Conservation (phyloP, 352 stramenopile genomes). For the Phytophthora sp. region DNA sequence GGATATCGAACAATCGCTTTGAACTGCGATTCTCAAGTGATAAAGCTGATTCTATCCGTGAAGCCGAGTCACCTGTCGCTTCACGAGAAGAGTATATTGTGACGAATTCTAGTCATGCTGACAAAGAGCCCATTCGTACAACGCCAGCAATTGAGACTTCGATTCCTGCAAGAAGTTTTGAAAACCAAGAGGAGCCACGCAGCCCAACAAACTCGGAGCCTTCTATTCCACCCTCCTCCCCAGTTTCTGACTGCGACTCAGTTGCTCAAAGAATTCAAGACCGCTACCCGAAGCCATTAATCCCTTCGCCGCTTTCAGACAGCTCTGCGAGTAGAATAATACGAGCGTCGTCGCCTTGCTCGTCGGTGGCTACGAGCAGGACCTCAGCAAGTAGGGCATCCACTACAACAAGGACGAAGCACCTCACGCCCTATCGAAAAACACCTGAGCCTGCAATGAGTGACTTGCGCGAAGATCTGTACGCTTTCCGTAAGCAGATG, state of each 20-base stretch:
- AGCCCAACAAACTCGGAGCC: slow-evolving; percentile 28
- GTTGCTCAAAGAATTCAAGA: background rate
- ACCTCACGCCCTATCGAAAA: background rate
- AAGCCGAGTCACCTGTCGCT: slow-evolving; percentile 2
- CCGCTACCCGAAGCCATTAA: slow-evolving; percentile 1
- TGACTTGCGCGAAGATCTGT: slow-evolving; percentile 59
- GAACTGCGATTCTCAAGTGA: background rate
- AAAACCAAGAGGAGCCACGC: slow-evolving; percentile 21
- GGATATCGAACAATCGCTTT: background rate
- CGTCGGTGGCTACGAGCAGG: slow-evolving; percentile 6
- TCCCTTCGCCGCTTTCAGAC: slow-evolving; percentile 4
- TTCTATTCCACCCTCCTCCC: slow-evolving; percentile 10
- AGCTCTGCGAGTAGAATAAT: background rate
- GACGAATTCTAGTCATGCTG: background rate
- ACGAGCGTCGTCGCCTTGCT: slow-evolving; percentile 12
- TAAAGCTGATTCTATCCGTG: slow-evolving; percentile 23
- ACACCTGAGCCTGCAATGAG: slow-evolving; percentile 5
- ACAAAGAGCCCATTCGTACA: background rate
- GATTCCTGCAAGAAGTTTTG: background rate
- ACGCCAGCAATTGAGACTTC: background rate
- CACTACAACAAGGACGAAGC: background rate
- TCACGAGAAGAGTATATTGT: background rate
- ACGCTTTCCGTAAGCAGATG: slow-evolving; percentile 68
- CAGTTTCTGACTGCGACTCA: background rate
- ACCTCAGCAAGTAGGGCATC: background rate